A percentile compares a stretch with the other conserved stretches of the same genome.
phyloP scores from a whole-genome alignment of 148 eudicot species.

The Dianthus caryophyllus region DNA sequence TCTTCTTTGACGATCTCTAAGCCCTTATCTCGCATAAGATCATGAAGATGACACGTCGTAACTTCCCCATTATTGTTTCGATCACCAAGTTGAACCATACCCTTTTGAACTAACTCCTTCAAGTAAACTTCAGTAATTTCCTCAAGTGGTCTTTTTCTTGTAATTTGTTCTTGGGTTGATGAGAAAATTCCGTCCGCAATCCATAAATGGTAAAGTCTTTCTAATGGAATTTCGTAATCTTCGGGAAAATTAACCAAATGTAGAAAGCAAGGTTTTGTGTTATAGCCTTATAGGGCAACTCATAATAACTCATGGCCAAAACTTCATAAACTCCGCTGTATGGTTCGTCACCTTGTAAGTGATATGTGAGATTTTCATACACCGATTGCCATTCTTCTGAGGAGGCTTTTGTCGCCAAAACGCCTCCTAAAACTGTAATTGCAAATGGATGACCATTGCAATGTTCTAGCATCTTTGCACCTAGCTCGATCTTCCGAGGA shows the following conservation, averaged over 20 bases:
- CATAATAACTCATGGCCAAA: too few relatives aligned
- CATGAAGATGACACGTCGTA: slow-evolving; percentile 13
- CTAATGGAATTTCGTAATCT: slow-evolving; percentile 5
- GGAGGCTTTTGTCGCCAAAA: slow-evolving; percentile 9
- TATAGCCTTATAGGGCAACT: too few relatives aligned
- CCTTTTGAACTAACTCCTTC: slow-evolving; percentile 4
- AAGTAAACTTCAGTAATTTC: slow-evolving; percentile 7
- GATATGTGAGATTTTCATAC: neutral
- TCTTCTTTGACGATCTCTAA: slow-evolving; percentile 9
- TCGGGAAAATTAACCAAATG: slow-evolving; percentile 1
- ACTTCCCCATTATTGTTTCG: neutral
- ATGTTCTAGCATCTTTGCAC: slow-evolving; percentile 8
- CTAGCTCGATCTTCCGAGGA: neutral
- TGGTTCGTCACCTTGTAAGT: slow-evolving; percentile 8
- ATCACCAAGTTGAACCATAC: slow-evolving; percentile 8
- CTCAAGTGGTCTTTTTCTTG: neutral
- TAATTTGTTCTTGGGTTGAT: neutral
- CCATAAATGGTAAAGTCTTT: neutral
- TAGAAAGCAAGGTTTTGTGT: slow-evolving; percentile 8
- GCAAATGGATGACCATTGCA: slow-evolving; percentile 21
- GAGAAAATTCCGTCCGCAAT: slow-evolving; percentile 9
- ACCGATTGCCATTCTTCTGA: slow-evolving; percentile 5
- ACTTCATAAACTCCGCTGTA: slow-evolving; percentile 11
- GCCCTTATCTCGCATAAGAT: slow-evolving; percentile 20
- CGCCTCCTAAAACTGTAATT: neutral